These are phyloP conservation scores for Vachellia pachyceras DNA, from an alignment of 306 rosid species.

Conservation along the genomic window DNA sequence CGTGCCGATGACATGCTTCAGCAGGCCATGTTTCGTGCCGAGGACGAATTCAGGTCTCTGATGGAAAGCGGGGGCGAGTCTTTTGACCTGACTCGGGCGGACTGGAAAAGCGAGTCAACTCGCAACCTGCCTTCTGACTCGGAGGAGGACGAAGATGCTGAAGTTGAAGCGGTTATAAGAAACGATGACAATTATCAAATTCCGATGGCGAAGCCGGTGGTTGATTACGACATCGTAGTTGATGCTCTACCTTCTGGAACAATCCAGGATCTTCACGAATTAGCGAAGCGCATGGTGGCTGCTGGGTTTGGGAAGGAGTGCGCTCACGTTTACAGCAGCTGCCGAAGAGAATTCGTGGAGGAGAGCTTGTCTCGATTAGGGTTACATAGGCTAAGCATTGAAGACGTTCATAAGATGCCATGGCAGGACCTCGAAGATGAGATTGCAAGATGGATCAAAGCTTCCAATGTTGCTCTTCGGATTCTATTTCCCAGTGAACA, in stretches of 20 bases:
- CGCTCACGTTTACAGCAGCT: slow-evolving; percentile 79
- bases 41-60: slow-evolving; percentile 86
- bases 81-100: slow-evolving; percentile 58
- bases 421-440: slow-evolving; percentile 93
- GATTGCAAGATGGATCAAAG: slow-evolving; percentile 87
- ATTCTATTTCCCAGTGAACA: slow-evolving; percentile 89
- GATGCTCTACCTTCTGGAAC: slow-evolving; percentile 88
- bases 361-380: slow-evolving; percentile 89
- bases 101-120: slow-evolving; percentile 53
- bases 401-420: slow-evolving; percentile 82
- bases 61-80: slow-evolving; percentile 94
- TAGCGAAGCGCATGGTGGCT: slow-evolving; percentile 90
- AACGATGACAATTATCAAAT: slow-evolving; percentile 52
- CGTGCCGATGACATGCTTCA: slow-evolving; percentile 88
- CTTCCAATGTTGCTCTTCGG: slow-evolving; percentile 67
- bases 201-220: slow-evolving; percentile 79
- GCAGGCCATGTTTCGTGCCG: slow-evolving; percentile 89
- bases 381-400: slow-evolving; percentile 83
- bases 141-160: slow-evolving; percentile 53
- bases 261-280: slow-evolving; percentile 83
- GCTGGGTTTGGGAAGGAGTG: slow-evolving; percentile 94
- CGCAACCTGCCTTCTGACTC: slow-evolving; percentile 66
- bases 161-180: slow-evolving; percentile 31
- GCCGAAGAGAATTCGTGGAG: slow-evolving; percentile 86
- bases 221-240: slow-evolving; percentile 73